Base-by-base conservation (phyloP, 345 rosid species). In the Trapa incisa region DNA sequence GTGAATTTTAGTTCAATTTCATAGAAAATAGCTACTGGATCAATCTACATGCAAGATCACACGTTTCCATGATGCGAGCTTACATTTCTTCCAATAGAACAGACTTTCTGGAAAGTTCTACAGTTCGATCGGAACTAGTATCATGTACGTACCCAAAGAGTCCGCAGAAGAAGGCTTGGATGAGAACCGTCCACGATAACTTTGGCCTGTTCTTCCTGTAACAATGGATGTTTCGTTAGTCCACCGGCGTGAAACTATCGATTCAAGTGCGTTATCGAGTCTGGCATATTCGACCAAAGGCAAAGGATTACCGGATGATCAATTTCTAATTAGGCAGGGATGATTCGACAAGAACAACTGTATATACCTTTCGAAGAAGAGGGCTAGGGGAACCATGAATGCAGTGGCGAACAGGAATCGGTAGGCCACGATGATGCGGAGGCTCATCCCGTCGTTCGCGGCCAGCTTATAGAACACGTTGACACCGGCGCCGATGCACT, bases 151-250 rank as follows among this genome's bases (percentile, higher is more conserved):
- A 87, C 93, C 89, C 93, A 32, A 85, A 48, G 60, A 74, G 61
- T 5, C 84, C 89, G 41, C 80, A 79, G 33, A 83, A 76, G 77
- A 83, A 75, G 53, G 84, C 79, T 73, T 77, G 83, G 43, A 76
- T 65, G 15, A 79, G 70, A n/a, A 87, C 60, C 11, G 32, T 78
- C 82, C 87, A 76, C 22, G 84, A 82, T 54, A 85, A 47, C 67
- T 79, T 83, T 47, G 85, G 87, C 78, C 80, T 83, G 56, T 33
- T 75, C 38, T 79, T 75, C 82, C 89, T 83, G 75, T 32, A 69
- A 58, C n/a, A 38, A 16, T 29, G 2, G 15, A 63, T 15, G n/a
- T 35, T 63, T 22, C 29, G 29, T 22, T 22, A 22, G 29, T 22
- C 29, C 29, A 22, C 29, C 29, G 29, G 29, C 29, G 29, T 22